Evolutionary conservation across 805 yeast species (phyloP).

Genomic region (Cyberlindnera maclurae): DNA sequence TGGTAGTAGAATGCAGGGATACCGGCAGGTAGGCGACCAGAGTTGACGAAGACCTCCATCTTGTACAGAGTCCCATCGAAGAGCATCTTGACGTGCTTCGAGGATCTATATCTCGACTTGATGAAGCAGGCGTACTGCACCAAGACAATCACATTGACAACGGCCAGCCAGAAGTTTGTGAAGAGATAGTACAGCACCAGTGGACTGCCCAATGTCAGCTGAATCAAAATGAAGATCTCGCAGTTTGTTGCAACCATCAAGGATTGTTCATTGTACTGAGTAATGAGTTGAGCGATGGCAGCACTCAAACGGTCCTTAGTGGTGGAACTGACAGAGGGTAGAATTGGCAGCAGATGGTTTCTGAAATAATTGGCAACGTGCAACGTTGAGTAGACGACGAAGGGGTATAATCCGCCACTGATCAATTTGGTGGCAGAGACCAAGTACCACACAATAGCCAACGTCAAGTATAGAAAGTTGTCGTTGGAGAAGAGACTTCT

Average conservation of each 20-base stretch:
- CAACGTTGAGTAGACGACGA: constrained; percentile 55
- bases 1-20: constrained; percentile 11
- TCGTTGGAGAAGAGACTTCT: constrained; percentile 38
- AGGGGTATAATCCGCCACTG: constrained; percentile 49
- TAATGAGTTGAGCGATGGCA: constrained; percentile 27
- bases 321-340: constrained; percentile 28
- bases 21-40: constrained; percentile 31
- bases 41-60: constrained; percentile 30
- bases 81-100: constrained; percentile 44
- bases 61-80: constrained; percentile 39
- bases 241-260: constrained; percentile 38
- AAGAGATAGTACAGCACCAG: constrained; percentile 32
- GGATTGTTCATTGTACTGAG: constrained; percentile 35
- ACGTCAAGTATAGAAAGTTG: constrained; percentile 54
- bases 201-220: constrained; percentile 34
- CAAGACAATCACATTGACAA: constrained; percentile 32
- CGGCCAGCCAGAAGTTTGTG: constrained; percentile 22
- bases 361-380: constrained; percentile 57
- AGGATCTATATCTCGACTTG: constrained; percentile 54
- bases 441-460: constrained; percentile 38
- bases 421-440: constrained; percentile 34
- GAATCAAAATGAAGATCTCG: constrained; percentile 37
- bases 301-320: constrained; percentile 24
- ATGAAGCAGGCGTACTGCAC: constrained; percentile 44
- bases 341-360: constrained; percentile 44